phyloP scores from a whole-genome alignment of 805 yeast species.

The Wickerhamomyces tratensis region DNA sequence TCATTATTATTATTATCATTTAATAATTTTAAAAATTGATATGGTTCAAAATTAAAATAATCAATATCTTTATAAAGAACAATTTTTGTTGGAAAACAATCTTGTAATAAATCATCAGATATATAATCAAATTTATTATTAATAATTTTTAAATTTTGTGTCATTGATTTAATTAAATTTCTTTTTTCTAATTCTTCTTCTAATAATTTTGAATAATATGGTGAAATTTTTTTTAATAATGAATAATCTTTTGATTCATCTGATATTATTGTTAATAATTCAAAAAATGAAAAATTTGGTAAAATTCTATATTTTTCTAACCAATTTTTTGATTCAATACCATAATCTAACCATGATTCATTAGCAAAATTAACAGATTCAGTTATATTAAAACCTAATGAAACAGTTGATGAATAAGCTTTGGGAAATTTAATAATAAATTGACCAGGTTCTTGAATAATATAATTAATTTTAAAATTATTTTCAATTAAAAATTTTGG shows the following conservation, averaged over 20 bases:
- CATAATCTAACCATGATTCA: constrained; percentile 40
- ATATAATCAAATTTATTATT: constrained; percentile 29
- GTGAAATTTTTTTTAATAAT: constrained; percentile 23
- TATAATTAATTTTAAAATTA: constrained; percentile 38
- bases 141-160: constrained; percentile 25
- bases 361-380: constrained; percentile 54
- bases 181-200: constrained; percentile 36
- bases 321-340: constrained; percentile 43
- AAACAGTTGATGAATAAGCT: constrained; percentile 38
- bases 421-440: constrained; percentile 48
- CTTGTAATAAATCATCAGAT: constrained; percentile 43
- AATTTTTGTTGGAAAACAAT: constrained; percentile 46
- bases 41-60: constrained; percentile 23
- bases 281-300: constrained; percentile 44
- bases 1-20: neutral
- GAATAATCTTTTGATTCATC: constrained; percentile 28
- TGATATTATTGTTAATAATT: constrained; percentile 37
- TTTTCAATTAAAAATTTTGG: constrained; percentile 36
- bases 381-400: constrained; percentile 45
- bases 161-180: constrained; percentile 21
- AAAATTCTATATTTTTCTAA: constrained; percentile 32
- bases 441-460: constrained; percentile 55
- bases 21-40: constrained; percentile 19
- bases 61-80: constrained; percentile 25
- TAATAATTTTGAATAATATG: constrained; percentile 24